A percentile compares a stretch with the other conserved stretches of the same genome.
These are phyloP conservation scores for Suhomyces kilbournensis DNA, from an alignment of 805 yeast species.

Conservation along the genomic window DNA sequence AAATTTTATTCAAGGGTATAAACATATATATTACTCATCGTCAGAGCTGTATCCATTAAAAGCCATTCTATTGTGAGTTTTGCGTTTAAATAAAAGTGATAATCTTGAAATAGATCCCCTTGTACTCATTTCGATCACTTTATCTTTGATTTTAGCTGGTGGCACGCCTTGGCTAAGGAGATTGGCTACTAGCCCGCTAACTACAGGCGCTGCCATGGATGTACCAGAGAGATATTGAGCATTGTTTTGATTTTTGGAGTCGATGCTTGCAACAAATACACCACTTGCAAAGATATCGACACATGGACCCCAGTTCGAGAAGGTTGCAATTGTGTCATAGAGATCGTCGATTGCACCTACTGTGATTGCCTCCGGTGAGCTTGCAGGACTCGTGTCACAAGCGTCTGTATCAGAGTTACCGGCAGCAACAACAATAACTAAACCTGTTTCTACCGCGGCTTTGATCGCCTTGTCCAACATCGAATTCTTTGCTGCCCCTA, in stretches of 20 bases:
- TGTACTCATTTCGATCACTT: constrained; percentile 46
- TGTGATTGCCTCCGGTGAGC: constrained; percentile 66
- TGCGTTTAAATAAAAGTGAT: constrained; percentile 44
- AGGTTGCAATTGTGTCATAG: constrained; percentile 65
- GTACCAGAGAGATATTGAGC: constrained; percentile 60
- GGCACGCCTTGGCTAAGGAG: constrained; percentile 51
- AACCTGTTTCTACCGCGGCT: constrained; percentile 71
- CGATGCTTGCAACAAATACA: constrained; percentile 57
- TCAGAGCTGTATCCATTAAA: constrained; percentile 23
- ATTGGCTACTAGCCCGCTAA: constrained; percentile 63
- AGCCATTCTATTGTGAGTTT: constrained; percentile 61
- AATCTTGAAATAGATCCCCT: constrained; percentile 45
- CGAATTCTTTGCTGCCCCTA: constrained; percentile 69
- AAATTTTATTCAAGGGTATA: neutral
- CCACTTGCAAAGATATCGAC: constrained; percentile 88
- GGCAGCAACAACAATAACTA: constrained; percentile 77
- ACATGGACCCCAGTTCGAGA: constrained; percentile 93
- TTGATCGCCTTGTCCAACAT: constrained; percentile 72
- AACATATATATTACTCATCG: neutral
- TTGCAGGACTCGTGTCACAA: constrained; percentile 83
- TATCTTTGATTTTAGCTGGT: constrained; percentile 38
- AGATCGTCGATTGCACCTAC: constrained; percentile 88
- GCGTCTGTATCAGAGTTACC: constrained; percentile 82
- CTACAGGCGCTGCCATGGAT: constrained; percentile 77
- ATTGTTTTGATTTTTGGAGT: constrained; percentile 23